A percentile compares a stretch with the other conserved stretches of the same genome.
These are phyloP conservation scores for Prunus yedoensis DNA, from an alignment of 331 rosid species.

Conservation along the genomic window DNA sequence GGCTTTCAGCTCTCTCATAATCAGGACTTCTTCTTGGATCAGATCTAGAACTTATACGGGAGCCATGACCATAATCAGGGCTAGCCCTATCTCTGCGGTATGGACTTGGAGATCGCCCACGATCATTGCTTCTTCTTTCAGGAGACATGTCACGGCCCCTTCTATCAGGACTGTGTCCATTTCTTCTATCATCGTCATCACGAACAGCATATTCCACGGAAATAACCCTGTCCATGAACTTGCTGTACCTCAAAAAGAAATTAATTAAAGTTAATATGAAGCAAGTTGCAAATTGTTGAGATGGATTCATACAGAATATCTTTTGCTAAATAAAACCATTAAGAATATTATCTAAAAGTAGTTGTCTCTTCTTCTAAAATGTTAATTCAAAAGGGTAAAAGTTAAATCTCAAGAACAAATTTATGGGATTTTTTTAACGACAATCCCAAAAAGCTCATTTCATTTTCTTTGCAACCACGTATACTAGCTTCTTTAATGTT, in stretches of 20 bases:
- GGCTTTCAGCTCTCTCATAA: constrained; percentile 65
- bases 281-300: neutral
- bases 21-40: constrained; percentile 69
- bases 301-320: neutral
- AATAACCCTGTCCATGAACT: constrained; percentile 78
- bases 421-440: neutral
- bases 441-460: neutral
- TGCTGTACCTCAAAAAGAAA: constrained; percentile 49
- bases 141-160: constrained; percentile 68
- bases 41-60: constrained; percentile 58
- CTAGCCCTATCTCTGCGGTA: constrained; percentile 72
- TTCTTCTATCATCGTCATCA: constrained; percentile 74
- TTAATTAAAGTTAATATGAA: constrained; percentile 1
- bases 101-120: constrained; percentile 76
- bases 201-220: constrained; percentile 82
- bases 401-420: neutral
- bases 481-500: neutral
- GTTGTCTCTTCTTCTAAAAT: neutral
- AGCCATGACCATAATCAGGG: constrained; percentile 77
- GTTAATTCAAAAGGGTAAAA: neutral
- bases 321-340: neutral
- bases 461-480: neutral
- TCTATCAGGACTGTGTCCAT: constrained; percentile 71
- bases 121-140: constrained; percentile 63
- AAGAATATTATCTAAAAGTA: neutral